These are phyloP conservation scores for Pseudotsuga menziesii DNA, from an alignment of 75 land plant species.

Conservation along the genomic window DNA sequence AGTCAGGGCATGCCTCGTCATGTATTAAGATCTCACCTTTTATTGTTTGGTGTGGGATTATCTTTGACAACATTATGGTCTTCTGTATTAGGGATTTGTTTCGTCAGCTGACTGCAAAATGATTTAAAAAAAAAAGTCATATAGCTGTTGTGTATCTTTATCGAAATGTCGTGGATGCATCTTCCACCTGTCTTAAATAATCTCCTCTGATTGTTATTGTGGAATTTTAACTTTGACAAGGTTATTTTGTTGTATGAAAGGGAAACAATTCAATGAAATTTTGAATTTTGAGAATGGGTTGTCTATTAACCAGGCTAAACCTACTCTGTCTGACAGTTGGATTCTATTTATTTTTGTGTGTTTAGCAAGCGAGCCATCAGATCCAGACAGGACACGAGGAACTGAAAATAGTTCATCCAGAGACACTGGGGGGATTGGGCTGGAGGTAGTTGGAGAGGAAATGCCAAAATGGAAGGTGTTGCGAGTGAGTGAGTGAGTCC, in stretches of 20 bases:
- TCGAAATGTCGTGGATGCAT: no score
- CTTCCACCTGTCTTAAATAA: no score
- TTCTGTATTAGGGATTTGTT: no score
- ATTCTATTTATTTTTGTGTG: background rate
- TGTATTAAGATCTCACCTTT: background rate
- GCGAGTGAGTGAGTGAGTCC: conserved; percentile 83
- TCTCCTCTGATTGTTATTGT: no score
- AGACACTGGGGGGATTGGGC: conserved; percentile 30
- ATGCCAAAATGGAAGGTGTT: conserved; percentile 98
- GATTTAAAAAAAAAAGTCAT: no score
- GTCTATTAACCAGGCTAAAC: background rate
- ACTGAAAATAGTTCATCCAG: conserved; percentile 13
- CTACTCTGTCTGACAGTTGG: background rate
- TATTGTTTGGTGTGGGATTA: no score
- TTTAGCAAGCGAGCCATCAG: conserved; percentile 18
- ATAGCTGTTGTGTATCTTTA: no score
- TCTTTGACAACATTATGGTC: no score
- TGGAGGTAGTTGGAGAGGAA: conserved; percentile 88
- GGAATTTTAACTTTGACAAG: no score
- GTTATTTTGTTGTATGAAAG: no score
- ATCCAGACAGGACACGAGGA: conserved; percentile 1
- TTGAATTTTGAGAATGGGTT: background rate
- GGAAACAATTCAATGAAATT: background rate
- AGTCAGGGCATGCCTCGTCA: background rate
- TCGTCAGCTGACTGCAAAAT: no score